These are phyloP conservation scores for Ophiocordyceps camponoti-leonardi DNA, from an alignment of 2,329 filamentous ascomycete genomes.

Conservation along the genomic window DNA sequence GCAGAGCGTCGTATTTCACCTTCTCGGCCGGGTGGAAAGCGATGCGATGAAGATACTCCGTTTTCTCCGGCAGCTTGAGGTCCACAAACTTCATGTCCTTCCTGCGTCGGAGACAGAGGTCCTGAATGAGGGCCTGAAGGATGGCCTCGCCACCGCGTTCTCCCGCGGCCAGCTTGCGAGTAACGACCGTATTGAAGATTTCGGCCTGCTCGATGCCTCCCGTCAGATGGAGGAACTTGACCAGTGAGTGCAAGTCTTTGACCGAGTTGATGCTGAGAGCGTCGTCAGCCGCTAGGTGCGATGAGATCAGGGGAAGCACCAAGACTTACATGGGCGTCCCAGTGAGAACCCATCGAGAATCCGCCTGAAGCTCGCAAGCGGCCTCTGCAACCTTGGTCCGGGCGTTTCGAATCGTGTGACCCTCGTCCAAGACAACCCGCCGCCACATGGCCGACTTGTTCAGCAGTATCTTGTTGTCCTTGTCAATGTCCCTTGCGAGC, in stretches of 20 bases:
- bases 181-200: conserved; percentile 48
- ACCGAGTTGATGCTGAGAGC: conserved; percentile 52
- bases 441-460: conserved; percentile 43
- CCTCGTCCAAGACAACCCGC: conserved; percentile 68
- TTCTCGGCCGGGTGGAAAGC: conserved; percentile 57
- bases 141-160: conserved; percentile 41
- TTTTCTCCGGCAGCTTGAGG: conserved; percentile 58
- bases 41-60: conserved; percentile 61
- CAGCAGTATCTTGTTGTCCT: conserved; percentile 22
- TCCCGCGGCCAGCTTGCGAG: conserved; percentile 45
- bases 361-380: conserved; percentile 46
- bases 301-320: neutral
- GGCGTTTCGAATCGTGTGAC: conserved; percentile 66
- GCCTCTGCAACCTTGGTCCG: conserved; percentile 56
- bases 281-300: neutral
- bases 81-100: conserved; percentile 86
- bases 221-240: conserved; percentile 60
- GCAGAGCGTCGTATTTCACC: conserved; percentile 58
- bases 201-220: conserved; percentile 58
- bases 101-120: conserved; percentile 62
- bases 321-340: conserved; percentile 57
- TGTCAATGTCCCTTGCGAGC: conserved; percentile 46
- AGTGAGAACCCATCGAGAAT: conserved; percentile 63
- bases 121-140: conserved; percentile 62
- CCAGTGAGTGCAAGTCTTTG: conserved; percentile 63